Evolutionary conservation across 192 early-diverging fungal species (phyloP).

Genomic region (Rhizoclosmatium sp.): DNA sequence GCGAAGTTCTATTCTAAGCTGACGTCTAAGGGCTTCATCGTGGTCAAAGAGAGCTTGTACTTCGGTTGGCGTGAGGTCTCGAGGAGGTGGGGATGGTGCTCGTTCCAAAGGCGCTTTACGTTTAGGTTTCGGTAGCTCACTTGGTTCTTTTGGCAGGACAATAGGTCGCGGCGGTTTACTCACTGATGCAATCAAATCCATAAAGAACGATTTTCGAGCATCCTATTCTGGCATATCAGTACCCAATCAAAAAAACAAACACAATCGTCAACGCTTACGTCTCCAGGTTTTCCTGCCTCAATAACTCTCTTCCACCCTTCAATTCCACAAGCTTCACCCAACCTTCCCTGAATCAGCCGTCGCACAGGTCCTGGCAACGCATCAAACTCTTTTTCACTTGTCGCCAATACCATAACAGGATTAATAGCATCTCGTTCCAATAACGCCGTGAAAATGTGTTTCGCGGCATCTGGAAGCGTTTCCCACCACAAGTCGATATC

Average conservation of each 20-base stretch:
- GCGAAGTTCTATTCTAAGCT: conserved; percentile 64
- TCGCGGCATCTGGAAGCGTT: conserved; percentile 50
- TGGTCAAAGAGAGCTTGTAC: conserved; percentile 56
- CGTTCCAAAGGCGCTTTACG: conserved; percentile 40
- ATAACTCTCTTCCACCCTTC: conserved; percentile 40
- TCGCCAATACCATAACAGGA: conserved; percentile 63
- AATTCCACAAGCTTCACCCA: conserved; percentile 13
- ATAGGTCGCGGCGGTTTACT: conserved; percentile 40
- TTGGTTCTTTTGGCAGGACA: neutral
- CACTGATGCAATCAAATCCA: conserved; percentile 45
- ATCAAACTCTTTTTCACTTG: conserved; percentile 54
- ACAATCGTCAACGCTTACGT: neutral
- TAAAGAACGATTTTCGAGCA: conserved; percentile 43
- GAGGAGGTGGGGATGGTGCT: conserved; percentile 60
- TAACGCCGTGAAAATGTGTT: conserved; percentile 57
- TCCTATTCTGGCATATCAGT: neutral
- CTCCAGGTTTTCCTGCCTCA: conserved; percentile 8
- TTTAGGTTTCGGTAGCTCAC: conserved; percentile 32
- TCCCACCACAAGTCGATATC: conserved; percentile 61
- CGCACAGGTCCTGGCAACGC: conserved; percentile 46
- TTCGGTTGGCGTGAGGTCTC: conserved; percentile 58
- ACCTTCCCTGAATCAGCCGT: conserved; percentile 4
- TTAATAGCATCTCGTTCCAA: conserved; percentile 57
- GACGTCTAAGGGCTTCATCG: conserved; percentile 58
- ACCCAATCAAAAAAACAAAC: neutral